These are phyloP conservation scores for Kitagawia praeruptora DNA, from an alignment of 129 eudicot genomes.

Conservation along the genomic window DNA sequence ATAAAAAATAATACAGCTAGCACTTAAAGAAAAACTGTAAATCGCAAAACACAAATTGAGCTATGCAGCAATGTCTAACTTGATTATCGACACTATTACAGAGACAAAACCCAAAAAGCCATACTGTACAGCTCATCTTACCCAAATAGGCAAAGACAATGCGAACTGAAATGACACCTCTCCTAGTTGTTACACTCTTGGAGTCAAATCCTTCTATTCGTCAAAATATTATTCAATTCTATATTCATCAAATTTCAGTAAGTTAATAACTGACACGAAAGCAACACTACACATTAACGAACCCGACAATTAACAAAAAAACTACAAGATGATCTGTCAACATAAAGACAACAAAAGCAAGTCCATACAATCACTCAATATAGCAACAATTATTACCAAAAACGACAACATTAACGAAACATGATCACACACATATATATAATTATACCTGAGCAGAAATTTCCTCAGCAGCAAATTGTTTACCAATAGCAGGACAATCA, in stretches of 20 bases:
- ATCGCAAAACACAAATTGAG: not conserved
- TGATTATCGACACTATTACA: not conserved
- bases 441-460: slow-evolving; percentile 79
- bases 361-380: not conserved
- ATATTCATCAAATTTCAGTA: not conserved
- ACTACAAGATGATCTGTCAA: not conserved
- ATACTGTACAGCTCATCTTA: not conserved
- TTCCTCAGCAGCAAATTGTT: slow-evolving; percentile 90
- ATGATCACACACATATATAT: not conserved
- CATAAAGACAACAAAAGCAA: not conserved
- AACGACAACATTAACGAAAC: not conserved
- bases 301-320: not conserved
- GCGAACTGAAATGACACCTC: not conserved
- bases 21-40: not conserved
- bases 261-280: not conserved
- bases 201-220: not conserved
- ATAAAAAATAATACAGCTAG: not conserved
- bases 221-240: not conserved
- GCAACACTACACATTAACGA: not conserved
- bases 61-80: not conserved
- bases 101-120: not conserved
- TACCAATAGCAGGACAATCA: slow-evolving; percentile 92
- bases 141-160: not conserved
- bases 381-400: not conserved
- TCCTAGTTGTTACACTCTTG: too few relatives aligned